A percentile compares a stretch with the other conserved stretches of the same genome.
Evolutionary conservation across 2,329 filamentous ascomycete species (phyloP).

Genomic region (Cladosporium sp.): DNA sequence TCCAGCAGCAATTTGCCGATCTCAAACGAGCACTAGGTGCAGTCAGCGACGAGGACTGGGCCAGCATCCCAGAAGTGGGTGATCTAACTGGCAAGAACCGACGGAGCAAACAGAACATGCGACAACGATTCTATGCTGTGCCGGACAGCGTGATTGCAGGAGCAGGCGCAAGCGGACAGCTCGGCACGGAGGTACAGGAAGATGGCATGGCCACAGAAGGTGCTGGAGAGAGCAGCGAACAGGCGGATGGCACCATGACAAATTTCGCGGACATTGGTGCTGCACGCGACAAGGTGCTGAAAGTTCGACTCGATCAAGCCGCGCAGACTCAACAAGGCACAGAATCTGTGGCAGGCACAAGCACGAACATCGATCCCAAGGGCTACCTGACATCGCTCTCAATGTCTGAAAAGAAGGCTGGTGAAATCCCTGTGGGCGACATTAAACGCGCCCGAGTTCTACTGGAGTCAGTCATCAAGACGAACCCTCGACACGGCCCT

Average conservation of each 20-base stretch:
- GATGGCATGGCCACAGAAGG: constrained; percentile 53
- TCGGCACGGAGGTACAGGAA: constrained; percentile 83
- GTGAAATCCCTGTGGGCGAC: constrained; percentile 82
- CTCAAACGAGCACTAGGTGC: constrained; percentile 83
- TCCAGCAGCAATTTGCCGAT: constrained; percentile 95
- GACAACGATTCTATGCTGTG: constrained; percentile 86
- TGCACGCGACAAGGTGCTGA: constrained; percentile 89
- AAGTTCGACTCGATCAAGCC: constrained; percentile 88
- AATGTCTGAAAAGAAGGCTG: constrained; percentile 72
- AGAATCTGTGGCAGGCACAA: constrained; percentile 68
- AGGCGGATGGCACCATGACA: constrained; percentile 80
- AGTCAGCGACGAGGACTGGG: constrained; percentile 95
- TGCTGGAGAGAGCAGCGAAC: constrained; percentile 41
- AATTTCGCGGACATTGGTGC: constrained; percentile 98
- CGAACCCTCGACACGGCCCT: constrained; percentile 88
- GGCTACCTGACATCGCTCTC: constrained; percentile 91
- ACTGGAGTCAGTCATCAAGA: constrained; percentile 94
- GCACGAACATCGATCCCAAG: constrained; percentile 89
- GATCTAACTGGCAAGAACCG: constrained; percentile 94
- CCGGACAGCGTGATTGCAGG: constrained; percentile 92
- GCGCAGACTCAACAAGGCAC: constrained; percentile 56
- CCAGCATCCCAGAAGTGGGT: constrained; percentile 88
- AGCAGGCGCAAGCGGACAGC: constrained; percentile 71
- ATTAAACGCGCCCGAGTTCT: constrained; percentile 89
- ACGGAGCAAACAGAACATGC: constrained; percentile 73